A percentile compares a stretch with the other conserved stretches of the same genome.
Evolutionary conservation across 345 rosid species (phyloP).

Genomic region (Lagerstroemia speciosa): DNA sequence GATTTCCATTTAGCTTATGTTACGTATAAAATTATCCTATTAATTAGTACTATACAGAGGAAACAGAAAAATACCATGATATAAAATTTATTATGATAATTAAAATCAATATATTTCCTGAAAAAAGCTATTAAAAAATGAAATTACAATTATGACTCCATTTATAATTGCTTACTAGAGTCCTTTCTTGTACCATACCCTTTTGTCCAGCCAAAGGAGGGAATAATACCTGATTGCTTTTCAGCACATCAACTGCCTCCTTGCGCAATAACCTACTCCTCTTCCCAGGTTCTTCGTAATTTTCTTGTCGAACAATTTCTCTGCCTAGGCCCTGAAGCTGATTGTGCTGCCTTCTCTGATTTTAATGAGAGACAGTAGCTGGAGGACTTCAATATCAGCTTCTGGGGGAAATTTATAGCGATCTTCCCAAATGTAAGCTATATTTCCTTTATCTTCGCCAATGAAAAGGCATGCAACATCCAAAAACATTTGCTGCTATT

Average conservation of each 20-base stretch:
- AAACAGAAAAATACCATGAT: too few relatives aligned
- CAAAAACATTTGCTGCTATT: constrained; percentile 1
- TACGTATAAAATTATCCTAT: too few relatives aligned
- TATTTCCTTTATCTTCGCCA: background rate
- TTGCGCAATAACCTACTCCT: constrained; percentile 2
- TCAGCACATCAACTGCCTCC: background rate
- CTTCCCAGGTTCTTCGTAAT: background rate
- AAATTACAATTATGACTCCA: too few relatives aligned
- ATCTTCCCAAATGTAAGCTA: background rate
- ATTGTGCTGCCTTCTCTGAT: constrained; percentile 5
- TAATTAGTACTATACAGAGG: too few relatives aligned
- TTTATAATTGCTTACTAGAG: too few relatives aligned
- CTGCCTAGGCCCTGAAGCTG: constrained; percentile 6
- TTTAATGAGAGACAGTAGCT: background rate
- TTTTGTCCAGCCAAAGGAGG: too few relatives aligned
- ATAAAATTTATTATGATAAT: too few relatives aligned
- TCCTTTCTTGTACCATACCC: background rate
- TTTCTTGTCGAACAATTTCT: background rate
- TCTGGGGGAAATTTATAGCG: background rate
- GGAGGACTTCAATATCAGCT: background rate
- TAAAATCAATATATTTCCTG: too few relatives aligned
- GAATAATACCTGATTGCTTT: accelerated
- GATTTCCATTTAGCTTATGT: too few relatives aligned
- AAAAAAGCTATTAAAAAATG: too few relatives aligned
- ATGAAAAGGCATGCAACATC: constrained; percentile 7